Base-by-base conservation (phyloP, 2,329 filamentous ascomycete genomes). In the Talaromyces sp. region DNA sequence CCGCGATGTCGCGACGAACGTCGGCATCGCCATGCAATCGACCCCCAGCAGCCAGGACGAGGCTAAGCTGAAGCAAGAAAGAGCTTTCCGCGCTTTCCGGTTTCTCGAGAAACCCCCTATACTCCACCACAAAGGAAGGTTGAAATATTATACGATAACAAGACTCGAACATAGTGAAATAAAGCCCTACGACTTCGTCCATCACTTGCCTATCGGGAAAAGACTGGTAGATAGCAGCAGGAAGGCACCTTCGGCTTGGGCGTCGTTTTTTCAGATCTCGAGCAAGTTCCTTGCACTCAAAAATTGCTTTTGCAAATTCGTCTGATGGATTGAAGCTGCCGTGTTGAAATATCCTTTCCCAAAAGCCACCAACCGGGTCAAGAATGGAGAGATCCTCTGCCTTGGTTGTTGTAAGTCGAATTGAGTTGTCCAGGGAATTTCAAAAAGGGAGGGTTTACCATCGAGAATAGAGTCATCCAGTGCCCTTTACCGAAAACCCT, bases 41-140 rank as follows among this genome's bases (percentile, higher is more conserved):
- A 0, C 84, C 80, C 0, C 86, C 87, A 19, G 89, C 81, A 0
- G 87, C 84, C 3, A 89, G 72, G 0, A 88, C 80, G 0, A 89
- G 74, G 68, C 87, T 86, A 3, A 88, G 68, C 54, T 85, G 85
- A 13, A 87, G 77, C 1, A 86, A 59, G 61, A 87, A 87, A 0
- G 74, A 75, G 1, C 73, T 74, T 43, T 82, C 78, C 0, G 75
- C 70, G 1, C 73, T 64, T 37, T 39, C 58, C 3, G 11, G 57
- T 22, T 37, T 15, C 37, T 85, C 85, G 88, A 1, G 85, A 67
- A 0, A 64, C 4, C 78, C 76, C 31, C 85, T 82, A 66, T 87
- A 88, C 25, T 86, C 84, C 3, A 74, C 74, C 47, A 75, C 76
- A 67, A 89, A 89, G 0, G 81, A 82, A 0, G 86, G 86, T 1